Base-by-base conservation (phyloP, 2,329 filamentous ascomycete species). In the Scedosporium boydii region DNA sequence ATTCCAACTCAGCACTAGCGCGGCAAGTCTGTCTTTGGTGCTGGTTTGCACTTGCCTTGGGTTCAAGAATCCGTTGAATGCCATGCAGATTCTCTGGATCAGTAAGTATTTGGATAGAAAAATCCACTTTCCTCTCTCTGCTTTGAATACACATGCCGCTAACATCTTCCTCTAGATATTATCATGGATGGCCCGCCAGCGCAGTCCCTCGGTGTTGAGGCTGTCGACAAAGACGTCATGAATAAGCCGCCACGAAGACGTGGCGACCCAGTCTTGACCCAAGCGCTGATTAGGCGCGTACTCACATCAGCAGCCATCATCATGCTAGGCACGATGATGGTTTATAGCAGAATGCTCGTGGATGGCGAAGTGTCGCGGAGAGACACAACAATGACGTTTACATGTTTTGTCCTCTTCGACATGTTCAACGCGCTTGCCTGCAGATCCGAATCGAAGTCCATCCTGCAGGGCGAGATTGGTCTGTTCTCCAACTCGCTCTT, bases 81-180 rank as follows among this genome's bases (percentile, higher is more conserved):
- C 95, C 59, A 99, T 99, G 95, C 95, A 99, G 78, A 99, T 99
- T 78, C 83, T 99, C 51, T 99, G 95, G 95, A 99, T 99, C 71
- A 99, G 93, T 97, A 79, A 78, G 91, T 84, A 12, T 6, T 58
- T 38, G 34, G 34, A 12, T 38, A 2, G 34, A 38, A 38, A 10
- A 38, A 38, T 38, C 34, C 10, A 38, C 10, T 38, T 34, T 23
- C 10, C 34, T 38, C 10, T 34, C 10, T 38, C 34, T 14, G 4
- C n/a, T 21, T n/a, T 3, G 10, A 23, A n/a, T 29, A 7, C 9
- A 34, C 7, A 26, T 3, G 18, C 4, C 14, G 16, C 29, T 57
- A 57, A 65, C 70, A 64, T 72, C 62, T 16, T 29, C 56, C 18
- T 41, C 42, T 23, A 98, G 93, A 99, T 73, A 98, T 99, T 71